A percentile compares a stretch with the other conserved stretches of the same genome.
These are phyloP conservation scores for Sporothrix luriei DNA, from an alignment of 2,329 filamentous ascomycete species.

Conservation along the genomic window DNA sequence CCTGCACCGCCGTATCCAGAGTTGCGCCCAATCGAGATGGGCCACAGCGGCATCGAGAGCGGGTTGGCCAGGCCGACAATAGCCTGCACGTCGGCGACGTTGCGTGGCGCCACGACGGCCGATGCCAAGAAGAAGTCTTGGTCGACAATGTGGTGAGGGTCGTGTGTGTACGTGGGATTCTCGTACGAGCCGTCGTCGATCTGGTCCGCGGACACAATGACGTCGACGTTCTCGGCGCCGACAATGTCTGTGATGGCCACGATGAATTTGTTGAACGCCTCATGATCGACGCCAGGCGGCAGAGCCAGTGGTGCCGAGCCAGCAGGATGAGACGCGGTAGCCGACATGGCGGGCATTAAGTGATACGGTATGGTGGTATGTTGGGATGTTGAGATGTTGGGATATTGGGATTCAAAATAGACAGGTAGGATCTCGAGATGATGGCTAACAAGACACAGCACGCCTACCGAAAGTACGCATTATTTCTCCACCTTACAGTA, in stretches of 20 bases:
- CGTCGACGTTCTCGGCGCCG: slow-evolving; percentile 39
- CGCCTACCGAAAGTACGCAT: neutral
- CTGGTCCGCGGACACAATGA: slow-evolving; percentile 41
- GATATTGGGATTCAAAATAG: neutral
- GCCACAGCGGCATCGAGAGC: slow-evolving; percentile 50
- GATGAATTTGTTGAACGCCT: slow-evolving; percentile 12
- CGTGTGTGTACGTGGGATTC: slow-evolving; percentile 44
- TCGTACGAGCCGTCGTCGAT: slow-evolving; percentile 45
- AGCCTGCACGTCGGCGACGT: slow-evolving; percentile 51
- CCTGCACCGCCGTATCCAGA: slow-evolving; percentile 54
- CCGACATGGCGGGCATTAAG: neutral
- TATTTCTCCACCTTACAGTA: neutral
- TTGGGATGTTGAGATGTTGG: neutral
- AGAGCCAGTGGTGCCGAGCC: neutral
- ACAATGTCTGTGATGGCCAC: neutral
- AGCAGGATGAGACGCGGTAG: neutral
- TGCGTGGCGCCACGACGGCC: slow-evolving; percentile 49
- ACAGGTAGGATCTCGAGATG: neutral
- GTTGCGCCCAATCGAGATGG: slow-evolving; percentile 54
- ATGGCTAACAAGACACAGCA: neutral
- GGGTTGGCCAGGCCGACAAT: slow-evolving; percentile 47
- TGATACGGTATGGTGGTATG: neutral
- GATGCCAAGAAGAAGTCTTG: slow-evolving; percentile 49
- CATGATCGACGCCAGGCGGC: neutral
- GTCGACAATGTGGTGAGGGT: slow-evolving; percentile 48